A percentile compares a stretch with the other conserved stretches of the same genome.
Evolutionary conservation across 2,329 filamentous ascomycete species (phyloP).

Genomic region (Colletotrichum cereale): DNA sequence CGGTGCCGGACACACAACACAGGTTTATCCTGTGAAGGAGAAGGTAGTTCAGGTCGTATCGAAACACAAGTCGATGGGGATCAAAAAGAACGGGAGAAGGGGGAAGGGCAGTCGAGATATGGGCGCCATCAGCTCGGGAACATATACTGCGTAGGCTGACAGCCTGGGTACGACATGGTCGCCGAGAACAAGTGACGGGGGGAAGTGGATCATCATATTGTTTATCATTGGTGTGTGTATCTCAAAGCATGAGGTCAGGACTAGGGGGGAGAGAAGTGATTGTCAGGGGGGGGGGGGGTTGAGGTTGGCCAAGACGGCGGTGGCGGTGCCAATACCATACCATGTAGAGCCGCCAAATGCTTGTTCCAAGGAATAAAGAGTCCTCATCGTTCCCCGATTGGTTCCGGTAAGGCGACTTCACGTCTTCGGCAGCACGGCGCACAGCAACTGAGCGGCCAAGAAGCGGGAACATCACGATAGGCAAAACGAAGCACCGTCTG

Average conservation of each 20-base stretch:
- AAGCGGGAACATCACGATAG: neutral
- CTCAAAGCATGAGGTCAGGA: constrained; percentile 16
- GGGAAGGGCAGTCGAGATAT: constrained; percentile 17
- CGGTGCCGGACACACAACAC: neutral
- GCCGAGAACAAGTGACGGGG: constrained; percentile 23
- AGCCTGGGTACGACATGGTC: constrained; percentile 10
- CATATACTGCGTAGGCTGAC: constrained; percentile 14
- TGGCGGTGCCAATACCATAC: neutral
- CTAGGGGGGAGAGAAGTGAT: neutral
- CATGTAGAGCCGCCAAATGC: constrained; percentile 10
- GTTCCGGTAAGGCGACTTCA: neutral
- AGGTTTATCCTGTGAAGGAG: neutral
- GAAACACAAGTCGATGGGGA: neutral
- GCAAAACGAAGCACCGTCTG: neutral
- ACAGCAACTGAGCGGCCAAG: neutral
- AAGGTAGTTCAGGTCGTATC: constrained; percentile 4
- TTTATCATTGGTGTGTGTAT: constrained; percentile 1
- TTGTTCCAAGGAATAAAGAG: neutral
- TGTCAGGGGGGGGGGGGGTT: neutral
- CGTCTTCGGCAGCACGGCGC: neutral
- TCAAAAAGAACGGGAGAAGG: neutral
- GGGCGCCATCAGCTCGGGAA: constrained; percentile 6
- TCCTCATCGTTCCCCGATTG: neutral
- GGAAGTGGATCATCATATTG: neutral
- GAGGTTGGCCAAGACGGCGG: neutral